Percentiles rank a stretch among this genome's conserved stretches.
These are phyloP conservation scores for Daldinia bambusicola DNA, from an alignment of 495 filamentous ascomycete species.

Conservation along the genomic window DNA sequence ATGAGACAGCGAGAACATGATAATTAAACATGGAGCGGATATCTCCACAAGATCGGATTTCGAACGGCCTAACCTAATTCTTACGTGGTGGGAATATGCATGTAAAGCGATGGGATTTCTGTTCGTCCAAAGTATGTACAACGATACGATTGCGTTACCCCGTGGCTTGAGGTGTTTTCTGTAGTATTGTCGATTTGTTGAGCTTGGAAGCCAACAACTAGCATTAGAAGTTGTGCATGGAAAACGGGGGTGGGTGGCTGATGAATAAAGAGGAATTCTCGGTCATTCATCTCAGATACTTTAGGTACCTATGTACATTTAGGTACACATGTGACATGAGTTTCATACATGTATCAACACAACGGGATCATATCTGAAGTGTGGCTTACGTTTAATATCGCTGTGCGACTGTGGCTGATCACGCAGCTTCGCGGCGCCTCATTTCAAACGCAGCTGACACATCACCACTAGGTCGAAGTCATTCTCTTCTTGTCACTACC, in stretches of 20 bases:
- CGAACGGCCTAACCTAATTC: not conserved
- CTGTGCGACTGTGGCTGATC: constrained; percentile 31
- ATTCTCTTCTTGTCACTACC: not conserved
- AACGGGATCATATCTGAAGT: constrained; percentile 4
- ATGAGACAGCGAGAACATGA: too few species aligned
- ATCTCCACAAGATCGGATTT: not conserved
- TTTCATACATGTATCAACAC: not conserved
- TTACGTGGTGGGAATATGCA: not conserved
- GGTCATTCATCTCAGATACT: not conserved
- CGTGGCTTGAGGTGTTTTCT: not conserved
- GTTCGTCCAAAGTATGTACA: not conserved
- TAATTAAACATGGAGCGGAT: not conserved
- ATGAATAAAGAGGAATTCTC: not conserved
- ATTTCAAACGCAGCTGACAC: constrained; percentile 2
- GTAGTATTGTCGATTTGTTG: not conserved
- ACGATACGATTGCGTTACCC: not conserved
- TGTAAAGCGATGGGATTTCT: not conserved
- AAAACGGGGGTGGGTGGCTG: not conserved
- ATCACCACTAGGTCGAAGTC: not conserved
- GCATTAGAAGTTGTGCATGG: not conserved
- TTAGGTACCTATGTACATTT: too few species aligned
- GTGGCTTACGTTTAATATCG: constrained; percentile 26
- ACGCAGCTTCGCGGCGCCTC: constrained; percentile 17
- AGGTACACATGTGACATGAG: too few species aligned
- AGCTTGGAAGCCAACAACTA: not conserved